Percentiles rank a stretch among this genome's conserved stretches.
These are phyloP conservation scores for Nothophaeocryptopus gaeumannii DNA, from an alignment of 2,329 filamentous ascomycete species.

Conservation along the genomic window DNA sequence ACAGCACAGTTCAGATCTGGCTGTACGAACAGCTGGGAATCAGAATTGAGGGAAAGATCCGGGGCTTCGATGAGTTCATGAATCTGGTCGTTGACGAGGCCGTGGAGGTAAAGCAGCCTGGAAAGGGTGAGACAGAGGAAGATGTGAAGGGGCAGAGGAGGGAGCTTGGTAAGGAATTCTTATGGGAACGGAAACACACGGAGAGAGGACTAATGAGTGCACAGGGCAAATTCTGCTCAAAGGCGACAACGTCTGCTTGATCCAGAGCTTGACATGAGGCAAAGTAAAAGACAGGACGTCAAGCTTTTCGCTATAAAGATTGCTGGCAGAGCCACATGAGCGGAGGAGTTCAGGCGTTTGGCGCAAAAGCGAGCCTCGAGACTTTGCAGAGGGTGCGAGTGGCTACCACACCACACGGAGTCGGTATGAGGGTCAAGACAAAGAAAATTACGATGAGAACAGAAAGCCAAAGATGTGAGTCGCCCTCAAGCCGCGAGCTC, in stretches of 20 bases:
- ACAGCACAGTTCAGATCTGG: constrained; percentile 89
- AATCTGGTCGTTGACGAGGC: constrained; percentile 96
- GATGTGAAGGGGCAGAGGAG: constrained; percentile 22
- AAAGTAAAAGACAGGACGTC: background rate
- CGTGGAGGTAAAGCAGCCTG: constrained; percentile 69
- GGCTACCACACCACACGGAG: too few species aligned
- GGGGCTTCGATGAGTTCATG: constrained; percentile 99
- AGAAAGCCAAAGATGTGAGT: constrained; percentile 6
- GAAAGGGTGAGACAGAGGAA: constrained; percentile 22
- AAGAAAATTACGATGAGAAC: too few species aligned
- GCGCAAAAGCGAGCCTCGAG: too few species aligned
- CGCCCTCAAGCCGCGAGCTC: constrained; percentile 11
- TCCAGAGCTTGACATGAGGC: constrained; percentile 46
- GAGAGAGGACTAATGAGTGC: constrained; percentile 12
- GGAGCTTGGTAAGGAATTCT: constrained; percentile 16
- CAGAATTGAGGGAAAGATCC: constrained; percentile 93
- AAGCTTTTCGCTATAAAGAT: too few species aligned
- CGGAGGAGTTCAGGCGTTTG: too few species aligned
- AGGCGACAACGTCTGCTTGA: constrained; percentile 82
- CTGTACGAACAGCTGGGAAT: constrained; percentile 93
- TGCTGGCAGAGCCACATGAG: too few species aligned
- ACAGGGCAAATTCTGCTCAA: constrained; percentile 81
- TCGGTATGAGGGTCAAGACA: too few species aligned
- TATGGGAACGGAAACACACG: background rate
- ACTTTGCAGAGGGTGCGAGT: too few species aligned